Conservation (phyloP, 345 rosid species). For the Geranium rotundifolium region DNA sequence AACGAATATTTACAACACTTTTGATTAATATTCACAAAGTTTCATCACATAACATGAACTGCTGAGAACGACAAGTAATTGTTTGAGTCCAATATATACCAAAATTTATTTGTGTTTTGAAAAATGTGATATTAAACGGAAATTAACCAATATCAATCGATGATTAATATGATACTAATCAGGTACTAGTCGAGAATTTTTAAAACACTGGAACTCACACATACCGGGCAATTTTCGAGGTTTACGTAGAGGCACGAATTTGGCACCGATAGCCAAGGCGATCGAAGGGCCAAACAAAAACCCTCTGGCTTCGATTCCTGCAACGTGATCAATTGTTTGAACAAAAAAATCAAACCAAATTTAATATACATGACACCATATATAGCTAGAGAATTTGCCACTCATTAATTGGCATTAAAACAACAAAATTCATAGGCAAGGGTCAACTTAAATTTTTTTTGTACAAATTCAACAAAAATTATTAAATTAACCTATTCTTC, state of each 20-base stretch:
- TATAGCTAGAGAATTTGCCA: background rate
- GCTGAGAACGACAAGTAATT: too few species aligned
- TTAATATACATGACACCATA: background rate
- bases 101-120: background rate
- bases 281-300: constrained; percentile 76
- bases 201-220: background rate
- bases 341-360: background rate
- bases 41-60: too few species aligned
- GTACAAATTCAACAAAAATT: background rate
- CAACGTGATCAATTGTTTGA: constrained; percentile 4
- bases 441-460: background rate
- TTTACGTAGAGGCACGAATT: constrained; percentile 75
- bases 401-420: background rate
- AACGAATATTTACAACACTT: too few species aligned
- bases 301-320: constrained; percentile 88
- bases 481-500: background rate
- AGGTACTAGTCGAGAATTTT: too few species aligned
- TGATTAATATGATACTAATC: too few species aligned
- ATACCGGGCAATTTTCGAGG: constrained; percentile 73
- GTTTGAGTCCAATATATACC: background rate
- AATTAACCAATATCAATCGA: too few species aligned
- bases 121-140: too few species aligned
- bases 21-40: too few species aligned
- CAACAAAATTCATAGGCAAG: background rate
- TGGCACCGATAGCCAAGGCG: constrained; percentile 82